These are phyloP conservation scores for Castanea sativa DNA, from an alignment of 306 rosid species.

Conservation along the genomic window DNA sequence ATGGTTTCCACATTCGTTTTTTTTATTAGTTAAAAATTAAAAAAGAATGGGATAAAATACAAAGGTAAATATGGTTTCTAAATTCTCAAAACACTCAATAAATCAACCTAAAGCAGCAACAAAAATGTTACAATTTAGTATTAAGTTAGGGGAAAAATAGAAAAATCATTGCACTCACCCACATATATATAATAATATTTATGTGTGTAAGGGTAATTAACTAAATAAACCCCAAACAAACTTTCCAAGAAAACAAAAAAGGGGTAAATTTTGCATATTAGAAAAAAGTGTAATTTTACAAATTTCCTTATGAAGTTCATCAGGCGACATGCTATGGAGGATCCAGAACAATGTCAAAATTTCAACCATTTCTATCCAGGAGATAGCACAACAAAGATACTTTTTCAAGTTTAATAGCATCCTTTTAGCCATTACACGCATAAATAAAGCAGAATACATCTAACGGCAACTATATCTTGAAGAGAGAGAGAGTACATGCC, in stretches of 20 bases:
- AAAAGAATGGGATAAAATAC: no score
- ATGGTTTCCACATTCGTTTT: neutral
- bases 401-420: neutral
- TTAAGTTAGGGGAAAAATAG: no score
- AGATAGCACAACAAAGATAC: neutral
- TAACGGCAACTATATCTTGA: neutral
- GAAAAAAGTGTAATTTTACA: neutral
- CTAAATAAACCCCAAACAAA: no score
- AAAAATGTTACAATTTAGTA: neutral
- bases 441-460: neutral
- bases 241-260: neutral
- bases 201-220: no score
- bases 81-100: neutral
- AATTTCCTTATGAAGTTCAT: neutral
- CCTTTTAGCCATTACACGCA: neutral
- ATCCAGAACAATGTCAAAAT: neutral
- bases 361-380: neutral
- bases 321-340: neutral
- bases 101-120: neutral
- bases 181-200: no score
- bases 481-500: neutral
- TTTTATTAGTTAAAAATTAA: no score
- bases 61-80: neutral
- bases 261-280: neutral
- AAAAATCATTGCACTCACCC: no score